phyloP scores from a whole-genome alignment of 257 asterid genomes.

The Solanum lignicaule region DNA sequence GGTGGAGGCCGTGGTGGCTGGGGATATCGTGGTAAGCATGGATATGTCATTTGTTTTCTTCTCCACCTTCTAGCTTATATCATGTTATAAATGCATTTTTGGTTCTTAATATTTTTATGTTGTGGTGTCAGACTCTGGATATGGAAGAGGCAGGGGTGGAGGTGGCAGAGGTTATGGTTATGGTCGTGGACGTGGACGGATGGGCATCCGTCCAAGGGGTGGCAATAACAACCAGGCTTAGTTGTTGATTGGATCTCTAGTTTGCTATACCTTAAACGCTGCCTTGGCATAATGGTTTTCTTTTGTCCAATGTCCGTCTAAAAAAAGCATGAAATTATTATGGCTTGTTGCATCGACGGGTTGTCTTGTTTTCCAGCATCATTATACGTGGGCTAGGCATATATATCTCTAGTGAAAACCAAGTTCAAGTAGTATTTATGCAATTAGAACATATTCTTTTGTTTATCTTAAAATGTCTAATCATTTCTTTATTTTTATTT shows the following conservation, averaged over 20 bases:
- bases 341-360: background rate
- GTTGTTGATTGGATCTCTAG: constrained; percentile 7
- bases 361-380: constrained; percentile 8
- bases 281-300: constrained; percentile 14
- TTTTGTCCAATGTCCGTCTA: constrained; percentile 1
- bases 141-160: constrained; percentile 75
- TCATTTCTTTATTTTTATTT: background rate
- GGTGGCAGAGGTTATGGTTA: constrained; percentile 53
- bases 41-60: background rate
- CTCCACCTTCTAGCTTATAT: background rate
- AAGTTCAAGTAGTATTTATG: constrained; percentile 20
- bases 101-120: background rate
- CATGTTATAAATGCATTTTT: background rate
- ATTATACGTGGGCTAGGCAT: constrained; percentile 6
- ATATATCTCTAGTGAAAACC: constrained; percentile 9
- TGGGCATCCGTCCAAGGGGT: constrained; percentile 40
- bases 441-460: background rate
- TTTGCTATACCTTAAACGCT: constrained; percentile 1
- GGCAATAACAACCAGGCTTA: constrained; percentile 54
- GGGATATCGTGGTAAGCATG: constrained; percentile 58
- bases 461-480: background rate
- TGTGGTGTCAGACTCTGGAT: constrained; percentile 48
- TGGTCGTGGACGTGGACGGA: constrained; percentile 39
- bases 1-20: constrained; percentile 54
- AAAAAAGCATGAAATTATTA: constrained; percentile 7